phyloP scores from a whole-genome alignment of 176 grass and related monocot species.

The Carex cristatella region DNA sequence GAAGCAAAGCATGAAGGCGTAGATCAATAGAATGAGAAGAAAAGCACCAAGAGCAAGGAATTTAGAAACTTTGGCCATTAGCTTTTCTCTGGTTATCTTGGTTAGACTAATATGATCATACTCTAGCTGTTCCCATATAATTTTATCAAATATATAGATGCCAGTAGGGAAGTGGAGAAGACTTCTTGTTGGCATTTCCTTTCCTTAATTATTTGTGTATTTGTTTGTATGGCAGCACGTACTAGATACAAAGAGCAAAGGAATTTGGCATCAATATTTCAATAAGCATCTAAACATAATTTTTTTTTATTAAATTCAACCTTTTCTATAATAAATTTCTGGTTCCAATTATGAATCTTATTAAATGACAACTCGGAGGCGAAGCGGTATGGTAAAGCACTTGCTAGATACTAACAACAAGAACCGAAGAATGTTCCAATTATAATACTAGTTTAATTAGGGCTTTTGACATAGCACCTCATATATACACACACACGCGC shows the following conservation, averaged over 20 bases:
- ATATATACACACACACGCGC: no score
- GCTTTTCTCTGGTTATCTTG: background rate
- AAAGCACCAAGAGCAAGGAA: background rate
- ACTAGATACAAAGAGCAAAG: background rate
- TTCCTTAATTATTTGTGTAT: constrained; percentile 3
- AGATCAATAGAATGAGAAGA: constrained; percentile 12
- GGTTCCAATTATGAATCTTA: no score
- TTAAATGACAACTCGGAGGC: no score
- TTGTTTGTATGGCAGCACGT: background rate
- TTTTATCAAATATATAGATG: constrained; percentile 10
- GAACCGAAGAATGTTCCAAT: constrained; percentile 5
- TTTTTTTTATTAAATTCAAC: background rate
- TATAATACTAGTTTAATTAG: background rate
- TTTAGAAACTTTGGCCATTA: constrained; percentile 14
- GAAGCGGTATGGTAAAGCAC: background rate
- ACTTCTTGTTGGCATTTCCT: background rate
- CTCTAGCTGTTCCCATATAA: background rate
- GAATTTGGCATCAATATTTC: background rate
- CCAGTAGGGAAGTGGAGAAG: background rate
- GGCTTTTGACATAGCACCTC: no score
- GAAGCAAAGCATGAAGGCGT: background rate
- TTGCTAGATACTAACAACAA: no score
- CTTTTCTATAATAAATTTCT: no score
- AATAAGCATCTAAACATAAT: background rate
- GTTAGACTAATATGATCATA: background rate